Evolutionary conservation across 1,284 basidiomycete species (phyloP), one percentile per base, ranked within the genome.

Genomic region (Mycosarcoma mackinlayi): DNA sequence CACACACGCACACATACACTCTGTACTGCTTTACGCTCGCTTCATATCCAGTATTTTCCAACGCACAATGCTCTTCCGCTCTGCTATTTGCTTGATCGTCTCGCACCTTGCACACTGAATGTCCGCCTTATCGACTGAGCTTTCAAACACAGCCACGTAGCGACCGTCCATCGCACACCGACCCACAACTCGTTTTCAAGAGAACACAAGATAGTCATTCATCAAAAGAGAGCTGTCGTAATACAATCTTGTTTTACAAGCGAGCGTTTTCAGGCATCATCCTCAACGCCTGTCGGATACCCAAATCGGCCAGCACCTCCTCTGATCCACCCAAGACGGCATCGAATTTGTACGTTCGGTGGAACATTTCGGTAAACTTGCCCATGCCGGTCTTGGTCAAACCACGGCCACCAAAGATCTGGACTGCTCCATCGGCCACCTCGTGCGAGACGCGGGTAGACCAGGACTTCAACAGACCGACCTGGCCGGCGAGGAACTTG

Each of bases 371-470:
- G 40, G 86, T 80, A 45, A 83, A 83, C 61, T 83, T 83, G 61
- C 74, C 92, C 92, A 72, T 89, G 84, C 54, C 85, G 68, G 47
- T 92, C 84, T 50, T 85, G 81, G 88, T 92, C 87, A 39, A 86
- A 86, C 74, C 92, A 81, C 39, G 87, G 87, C 83, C 88, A 88
- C 44, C 92, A 83, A 50, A 92, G 89, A 54, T 87, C 85, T 92
- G 88, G 6, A 93, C 90, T 27, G 91, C 90, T 72, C 92, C 91
- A 47, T 87, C 85, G 16, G 92, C 91, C 16, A 91, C 72, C 45
- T 82, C 76, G 71, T 83, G 75, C 35, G 74, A 77, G 9, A 83
- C 76, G 9, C 81, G 64, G 1, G 82, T 83, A 9, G 69, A 73
- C 74, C 73, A 83, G 21, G 75, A 72, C 86, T 93, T 93, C 80